Evolutionary conservation across 2,329 filamentous ascomycete genomes (phyloP), one percentile per base, ranked within the genome.

Genomic region (Lojkania enalia): DNA sequence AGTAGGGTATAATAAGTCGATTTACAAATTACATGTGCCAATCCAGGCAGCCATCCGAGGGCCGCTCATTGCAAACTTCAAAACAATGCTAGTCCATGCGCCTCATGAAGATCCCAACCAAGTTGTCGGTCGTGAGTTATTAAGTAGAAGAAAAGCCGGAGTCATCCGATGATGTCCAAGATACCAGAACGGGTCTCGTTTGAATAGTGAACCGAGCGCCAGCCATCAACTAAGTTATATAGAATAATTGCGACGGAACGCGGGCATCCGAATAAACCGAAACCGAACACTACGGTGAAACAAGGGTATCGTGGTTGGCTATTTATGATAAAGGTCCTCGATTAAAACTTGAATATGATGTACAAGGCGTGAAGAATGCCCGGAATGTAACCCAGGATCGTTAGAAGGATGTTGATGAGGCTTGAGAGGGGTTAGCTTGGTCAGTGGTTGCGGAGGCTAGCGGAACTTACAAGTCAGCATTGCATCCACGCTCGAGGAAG

Each of bases 291-390:
- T 14, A 27, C 9, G 40, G 36, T 14, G 39, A 53, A 52, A 54
- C 56, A 56, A 55, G 66, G 64, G 64, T 70, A 71, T 71, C 63
- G 61, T 63, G 54, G 48, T 52, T 51, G 51, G 42, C 50, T 36
- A 20, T 45, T 55, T 50, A 51, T 47, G 49, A 52, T 33, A 35
- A 44, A 48, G 36, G 47, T 30, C 44, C 48, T 38, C 52, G 50
- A 40, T 72, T 89, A 95, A 71, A 90, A 92, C 75, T 92, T 94
- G 64, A 94, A 79, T 60, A 95, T 94, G 66, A 95, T 91, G 81
- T 94, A 95, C 77, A 95, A 76, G 51, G 90, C 90, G 78, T 96
- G 90, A 72, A 95, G 89, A 76, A 95, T 91, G 72, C 90, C 65
- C 55, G 86, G 87, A 64, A 91, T 80, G 73, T 75, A 73, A 66